Evolutionary conservation across 2,329 filamentous ascomycete species (phyloP), one percentile per base, ranked within the genome.

Genomic region (Microdochium bolleyi): DNA sequence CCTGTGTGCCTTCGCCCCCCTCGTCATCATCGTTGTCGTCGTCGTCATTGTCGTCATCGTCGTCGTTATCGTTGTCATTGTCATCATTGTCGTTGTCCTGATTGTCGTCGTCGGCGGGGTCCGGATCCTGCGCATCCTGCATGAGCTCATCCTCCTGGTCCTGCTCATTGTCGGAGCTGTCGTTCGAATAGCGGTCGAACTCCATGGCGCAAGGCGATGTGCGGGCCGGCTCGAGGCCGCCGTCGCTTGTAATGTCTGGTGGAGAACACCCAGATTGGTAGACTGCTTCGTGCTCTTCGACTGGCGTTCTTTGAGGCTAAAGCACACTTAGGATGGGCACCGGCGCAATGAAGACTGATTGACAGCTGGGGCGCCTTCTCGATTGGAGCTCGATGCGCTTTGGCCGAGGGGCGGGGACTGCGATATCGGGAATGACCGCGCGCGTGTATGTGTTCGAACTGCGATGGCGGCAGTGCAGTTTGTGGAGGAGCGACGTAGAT

Each of bases 121-220:
- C 71, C 24, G 61, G 70, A 49, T 74, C 73, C 41, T 65, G 57
- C 24, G 52, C 61, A 54, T 67, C 65, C 8, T 60, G 56, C 56
- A 65, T 64, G 21, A 67, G 51, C 50, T 69, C 64, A 27, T 69
- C 64, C 37, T 61, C 58, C 24, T 72, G 70, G 55, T 77, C 73
- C 53, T 72, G 70, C 54, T 75, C 72, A 55, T 75, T 72, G 51
- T 74, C 73, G 24, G 72, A 73, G 60, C 70, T 73, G 24, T 64
- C 67, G 59, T 70, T 72, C 22, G 71, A 73, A 48, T 67, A 63
- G 54, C 62, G 57, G 52, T 68, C 65, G 27, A 62, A 68, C 54
- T 69, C 69, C 41, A 46, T 46, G 16, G 9, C 19, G 41, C 27
- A 46, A 19, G 41, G 21, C 41, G 4, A 22, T 7, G 8, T 19